These are phyloP conservation scores for Iodosphaeria phyllophila DNA, from an alignment of 2,329 filamentous ascomycete species.

Conservation along the genomic window DNA sequence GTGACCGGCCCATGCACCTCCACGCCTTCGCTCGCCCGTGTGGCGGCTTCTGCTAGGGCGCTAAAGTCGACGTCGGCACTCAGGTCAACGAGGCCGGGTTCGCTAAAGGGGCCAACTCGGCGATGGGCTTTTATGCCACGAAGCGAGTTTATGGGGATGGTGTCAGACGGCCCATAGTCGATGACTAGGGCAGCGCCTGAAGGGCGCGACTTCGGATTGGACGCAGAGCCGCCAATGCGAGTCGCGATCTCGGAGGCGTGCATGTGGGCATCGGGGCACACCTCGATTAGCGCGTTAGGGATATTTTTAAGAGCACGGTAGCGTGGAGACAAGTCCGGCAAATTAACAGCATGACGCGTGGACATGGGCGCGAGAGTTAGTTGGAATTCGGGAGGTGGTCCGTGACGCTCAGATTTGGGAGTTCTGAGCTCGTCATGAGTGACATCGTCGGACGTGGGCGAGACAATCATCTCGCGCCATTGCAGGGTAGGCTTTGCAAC, in stretches of 20 bases:
- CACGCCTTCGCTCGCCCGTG: constrained; percentile 55
- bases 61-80: constrained; percentile 89
- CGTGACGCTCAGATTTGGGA: constrained; percentile 27
- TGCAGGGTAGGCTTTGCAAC: constrained; percentile 25
- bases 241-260: constrained; percentile 67
- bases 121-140: constrained; percentile 70
- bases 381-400: constrained; percentile 65
- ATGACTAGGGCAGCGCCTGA: constrained; percentile 85
- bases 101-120: constrained; percentile 58
- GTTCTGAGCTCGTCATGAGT: constrained; percentile 34
- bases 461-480: constrained; percentile 73
- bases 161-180: constrained; percentile 72
- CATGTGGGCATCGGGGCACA: constrained; percentile 72
- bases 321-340: constrained; percentile 64
- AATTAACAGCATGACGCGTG: constrained; percentile 68
- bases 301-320: constrained; percentile 56
- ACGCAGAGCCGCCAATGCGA: constrained; percentile 55
- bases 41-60: constrained; percentile 66
- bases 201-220: constrained; percentile 37
- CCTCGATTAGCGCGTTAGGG: constrained; percentile 59
- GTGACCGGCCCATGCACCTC: constrained; percentile 87
- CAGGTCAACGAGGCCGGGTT: constrained; percentile 71
- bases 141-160: constrained; percentile 72
- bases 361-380: constrained; percentile 56
- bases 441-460: constrained; percentile 37